phyloP scores from a whole-genome alignment of 768 basidiomycete species.

The Suillus cothurnatus region DNA sequence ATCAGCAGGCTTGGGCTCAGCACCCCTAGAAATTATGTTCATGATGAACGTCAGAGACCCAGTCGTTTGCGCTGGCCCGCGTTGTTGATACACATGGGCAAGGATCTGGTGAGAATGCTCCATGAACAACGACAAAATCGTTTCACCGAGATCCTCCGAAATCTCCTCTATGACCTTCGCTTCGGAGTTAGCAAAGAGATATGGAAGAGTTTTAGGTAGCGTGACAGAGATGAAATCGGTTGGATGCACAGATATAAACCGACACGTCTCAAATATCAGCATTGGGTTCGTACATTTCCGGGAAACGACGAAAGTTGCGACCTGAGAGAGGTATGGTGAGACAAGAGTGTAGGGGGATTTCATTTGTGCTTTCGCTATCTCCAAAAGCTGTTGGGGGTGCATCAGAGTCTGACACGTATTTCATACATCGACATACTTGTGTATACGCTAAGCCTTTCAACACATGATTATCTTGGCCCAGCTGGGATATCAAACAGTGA shows the following conservation, averaged over 20 bases:
- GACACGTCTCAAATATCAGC: constrained; percentile 64
- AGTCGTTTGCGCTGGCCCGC: constrained; percentile 54
- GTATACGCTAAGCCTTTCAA: constrained; percentile 68
- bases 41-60: constrained; percentile 65
- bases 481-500: constrained; percentile 62
- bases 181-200: constrained; percentile 65
- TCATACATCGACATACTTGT: constrained; percentile 48
- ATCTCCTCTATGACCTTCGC: constrained; percentile 60
- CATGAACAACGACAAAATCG: constrained; percentile 52
- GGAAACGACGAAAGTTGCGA: constrained; percentile 66
- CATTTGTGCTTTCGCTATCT: constrained; percentile 56
- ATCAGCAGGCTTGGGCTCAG: constrained; percentile 35
- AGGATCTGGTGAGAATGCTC: constrained; percentile 63
- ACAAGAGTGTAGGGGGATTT: constrained; percentile 68
- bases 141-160: constrained; percentile 49
- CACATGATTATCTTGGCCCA: constrained; percentile 68
- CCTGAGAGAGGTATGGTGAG: constrained; percentile 65
- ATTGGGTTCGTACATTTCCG: constrained; percentile 60
- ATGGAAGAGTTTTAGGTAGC: constrained; percentile 65
- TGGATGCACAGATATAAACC: constrained; percentile 60
- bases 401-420: background rate
- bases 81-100: constrained; percentile 65
- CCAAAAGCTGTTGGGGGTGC: constrained; percentile 49
- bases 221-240: constrained; percentile 66
- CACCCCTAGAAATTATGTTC: constrained; percentile 50